Evolutionary conservation across 345 rosid species (phyloP).

Genomic region (Nephelium lappaceum): DNA sequence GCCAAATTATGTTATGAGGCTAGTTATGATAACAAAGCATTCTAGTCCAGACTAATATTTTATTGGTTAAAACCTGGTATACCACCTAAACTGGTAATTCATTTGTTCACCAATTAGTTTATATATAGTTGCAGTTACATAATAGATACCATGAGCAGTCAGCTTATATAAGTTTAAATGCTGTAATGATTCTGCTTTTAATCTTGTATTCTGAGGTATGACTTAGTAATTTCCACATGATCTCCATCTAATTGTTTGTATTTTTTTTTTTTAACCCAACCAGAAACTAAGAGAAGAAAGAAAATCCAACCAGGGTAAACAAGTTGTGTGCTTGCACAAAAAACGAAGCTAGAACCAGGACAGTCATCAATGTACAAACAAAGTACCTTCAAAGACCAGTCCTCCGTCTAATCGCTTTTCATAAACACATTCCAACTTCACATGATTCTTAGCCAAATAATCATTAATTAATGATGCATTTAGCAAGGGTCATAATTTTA

Average conservation of each 20-base stretch:
- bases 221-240: neutral
- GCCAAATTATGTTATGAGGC: neutral
- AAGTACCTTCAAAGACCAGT: too few relatives aligned
- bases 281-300: neutral
- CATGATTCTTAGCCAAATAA: too few relatives aligned
- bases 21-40: neutral
- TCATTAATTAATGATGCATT: too few relatives aligned
- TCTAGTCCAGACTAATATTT: neutral
- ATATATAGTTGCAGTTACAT: too few relatives aligned
- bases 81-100: neutral
- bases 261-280: neutral
- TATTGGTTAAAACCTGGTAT: neutral
- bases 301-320: neutral
- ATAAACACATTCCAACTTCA: too few relatives aligned
- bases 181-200: neutral
- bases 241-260: neutral
- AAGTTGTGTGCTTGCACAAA: too few relatives aligned
- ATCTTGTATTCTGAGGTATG: constrained; percentile 6
- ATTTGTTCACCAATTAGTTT: neutral
- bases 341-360: too few relatives aligned
- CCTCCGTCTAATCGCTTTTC: too few relatives aligned
- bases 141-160: neutral
- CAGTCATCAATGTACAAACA: too few relatives aligned
- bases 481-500: too few relatives aligned
- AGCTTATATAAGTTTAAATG: neutral